These are phyloP conservation scores for Alternaria sp. DNA, from an alignment of 2,329 filamentous ascomycete genomes.

Conservation along the genomic window DNA sequence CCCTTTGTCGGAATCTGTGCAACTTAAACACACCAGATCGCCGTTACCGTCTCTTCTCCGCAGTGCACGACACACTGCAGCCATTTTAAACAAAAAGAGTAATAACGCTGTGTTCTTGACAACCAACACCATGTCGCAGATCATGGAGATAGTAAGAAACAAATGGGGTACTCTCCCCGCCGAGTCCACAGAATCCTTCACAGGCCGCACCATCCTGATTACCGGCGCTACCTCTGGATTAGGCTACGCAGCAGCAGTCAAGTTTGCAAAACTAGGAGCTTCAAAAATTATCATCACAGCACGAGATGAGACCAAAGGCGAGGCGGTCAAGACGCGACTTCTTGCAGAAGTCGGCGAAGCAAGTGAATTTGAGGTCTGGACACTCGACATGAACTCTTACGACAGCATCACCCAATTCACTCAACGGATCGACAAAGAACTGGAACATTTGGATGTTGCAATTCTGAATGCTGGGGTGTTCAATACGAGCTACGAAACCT, in stretches of 20 bases:
- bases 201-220: background rate
- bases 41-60: background rate
- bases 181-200: background rate
- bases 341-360: background rate
- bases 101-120: too few species aligned
- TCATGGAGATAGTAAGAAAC: background rate
- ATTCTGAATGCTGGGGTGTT: too few species aligned
- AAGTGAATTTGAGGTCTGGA: background rate
- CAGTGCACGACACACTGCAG: background rate
- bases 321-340: too few species aligned
- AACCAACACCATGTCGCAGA: background rate
- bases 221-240: background rate
- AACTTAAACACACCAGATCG: background rate
- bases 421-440: too few species aligned
- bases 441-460: too few species aligned
- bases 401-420: background rate
- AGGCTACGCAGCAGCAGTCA: background rate
- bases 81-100: background rate
- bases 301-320: background rate
- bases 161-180: background rate
- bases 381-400: slow-evolving; percentile 1
- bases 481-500: too few species aligned
- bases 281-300: slow-evolving; percentile 1
- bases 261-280: background rate
- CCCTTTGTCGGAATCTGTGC: background rate